These are phyloP conservation scores for Dothiorella sarmentorum DNA, from an alignment of 2,329 filamentous ascomycete species.

Conservation along the genomic window DNA sequence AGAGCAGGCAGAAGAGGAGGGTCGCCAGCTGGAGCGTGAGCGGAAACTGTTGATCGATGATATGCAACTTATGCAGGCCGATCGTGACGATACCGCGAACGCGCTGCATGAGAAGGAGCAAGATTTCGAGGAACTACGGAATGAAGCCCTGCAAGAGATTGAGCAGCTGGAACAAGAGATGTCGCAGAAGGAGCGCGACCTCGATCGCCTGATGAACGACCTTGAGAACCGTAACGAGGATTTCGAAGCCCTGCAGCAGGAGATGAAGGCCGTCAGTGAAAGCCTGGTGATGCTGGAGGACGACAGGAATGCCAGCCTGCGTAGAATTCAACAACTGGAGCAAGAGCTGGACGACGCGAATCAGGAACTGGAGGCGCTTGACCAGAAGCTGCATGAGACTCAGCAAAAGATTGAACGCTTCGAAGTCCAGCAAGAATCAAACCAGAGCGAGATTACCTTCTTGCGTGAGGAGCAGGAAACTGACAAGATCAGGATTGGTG, in stretches of 20 bases:
- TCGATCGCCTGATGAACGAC: conserved; percentile 66
- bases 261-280: conserved; percentile 90
- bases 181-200: conserved; percentile 68
- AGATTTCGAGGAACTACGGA: conserved; percentile 50
- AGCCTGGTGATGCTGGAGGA: conserved; percentile 84
- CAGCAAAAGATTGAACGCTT: conserved; percentile 86
- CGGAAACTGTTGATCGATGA: conserved; percentile 77
- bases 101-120: conserved; percentile 64
- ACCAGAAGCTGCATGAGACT: conserved; percentile 77
- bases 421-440: conserved; percentile 86
- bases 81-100: conserved; percentile 80
- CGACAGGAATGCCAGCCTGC: conserved; percentile 74
- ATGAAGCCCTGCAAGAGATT: conserved; percentile 59
- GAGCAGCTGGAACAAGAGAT: conserved; percentile 60
- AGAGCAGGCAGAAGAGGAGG: conserved; percentile 58
- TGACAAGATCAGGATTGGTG: conserved; percentile 97
- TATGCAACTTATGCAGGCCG: conserved; percentile 70
- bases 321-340: conserved; percentile 78
- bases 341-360: conserved; percentile 79
- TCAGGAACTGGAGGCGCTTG: conserved; percentile 79
- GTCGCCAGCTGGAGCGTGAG: conserved; percentile 72
- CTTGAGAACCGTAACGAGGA: conserved; percentile 77
- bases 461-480: conserved; percentile 92
- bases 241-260: conserved; percentile 84
- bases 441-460: conserved; percentile 91